Base-by-base conservation (phyloP, 306 rosid species). In the barrel medic (Medicago truncatula) region DNA sequence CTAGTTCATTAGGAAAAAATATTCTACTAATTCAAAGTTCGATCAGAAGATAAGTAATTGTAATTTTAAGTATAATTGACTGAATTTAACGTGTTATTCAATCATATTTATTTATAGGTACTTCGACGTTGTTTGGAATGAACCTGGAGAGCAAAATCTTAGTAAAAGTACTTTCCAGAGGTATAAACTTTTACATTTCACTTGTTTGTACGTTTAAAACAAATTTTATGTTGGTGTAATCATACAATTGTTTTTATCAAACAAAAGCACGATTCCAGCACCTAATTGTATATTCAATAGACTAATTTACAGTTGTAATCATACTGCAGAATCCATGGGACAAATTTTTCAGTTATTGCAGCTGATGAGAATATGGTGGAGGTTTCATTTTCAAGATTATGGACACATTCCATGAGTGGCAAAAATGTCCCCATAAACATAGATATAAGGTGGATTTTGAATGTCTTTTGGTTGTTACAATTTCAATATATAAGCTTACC, bases 121-220 rank as follows among this genome's bases (percentile, higher is more conserved):
- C 74, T 87, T 89, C 69, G 96, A 94, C 54, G 83, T 88, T 0
- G 91, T 83, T 36, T 91, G 98, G 91, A 90, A 85, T 71, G 36
- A 34, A 17, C 88, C 77, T 5, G 83, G 53, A 39, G 31, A 57
- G 6, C 4, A 34, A 34, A 34, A 34, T 34, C 38, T 34, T 34
- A 34, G 7, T 34, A 4, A 0, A 0, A 36, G 57, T 7, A 7
- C 0, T 6, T 67, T 70, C n/a, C 73, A 88, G 74, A 91, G 89
- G 98, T 89, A 85, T 23, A 4, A 4, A 1, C 4, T 49, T 69
- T 47, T 7, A 2, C 60, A 34, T 34, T 34, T 4, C 6, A 8
- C 41, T 54, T 54, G n/a, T 54, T 8, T 54, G 13, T 54, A 54
- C n/a, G 13, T 2, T 13, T 13, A 46, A 46, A 46, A 13, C 52